Evolutionary conservation across 495 filamentous ascomycete genomes (phyloP).

Genomic region (Cryomyces minteri): DNA sequence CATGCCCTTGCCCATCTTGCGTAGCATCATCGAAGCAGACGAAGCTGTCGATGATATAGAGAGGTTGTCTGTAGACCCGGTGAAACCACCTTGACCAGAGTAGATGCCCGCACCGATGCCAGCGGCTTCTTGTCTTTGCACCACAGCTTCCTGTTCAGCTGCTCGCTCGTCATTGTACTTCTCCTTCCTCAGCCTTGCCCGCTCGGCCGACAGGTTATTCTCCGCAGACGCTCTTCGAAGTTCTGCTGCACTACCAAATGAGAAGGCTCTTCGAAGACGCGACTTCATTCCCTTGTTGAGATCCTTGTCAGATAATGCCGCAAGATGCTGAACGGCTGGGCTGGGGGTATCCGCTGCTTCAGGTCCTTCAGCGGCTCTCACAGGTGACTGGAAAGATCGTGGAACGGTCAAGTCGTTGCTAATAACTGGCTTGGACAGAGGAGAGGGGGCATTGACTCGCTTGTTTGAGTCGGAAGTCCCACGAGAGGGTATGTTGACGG

Average conservation of each 20-base stretch:
- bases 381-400: constrained; percentile 6
- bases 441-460: constrained; percentile 60
- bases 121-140: constrained; percentile 72
- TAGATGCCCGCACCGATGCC: constrained; percentile 92
- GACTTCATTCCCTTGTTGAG: constrained; percentile 66
- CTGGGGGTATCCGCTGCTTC: constrained; percentile 25
- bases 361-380: neutral
- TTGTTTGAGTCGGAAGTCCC: constrained; percentile 53
- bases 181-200: constrained; percentile 52
- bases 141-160: constrained; percentile 78
- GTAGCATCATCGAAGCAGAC: constrained; percentile 96
- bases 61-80: constrained; percentile 86
- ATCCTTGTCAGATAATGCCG: constrained; percentile 62
- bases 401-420: constrained; percentile 10
- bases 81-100: constrained; percentile 68
- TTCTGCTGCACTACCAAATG: constrained; percentile 91
- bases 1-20: constrained; percentile 97
- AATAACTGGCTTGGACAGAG: constrained; percentile 64
- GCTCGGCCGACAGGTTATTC: constrained; percentile 37
- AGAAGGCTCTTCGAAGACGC: constrained; percentile 82
- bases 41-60: constrained; percentile 96
- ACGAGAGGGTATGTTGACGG: constrained; percentile 46
- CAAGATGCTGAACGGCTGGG: constrained; percentile 60
- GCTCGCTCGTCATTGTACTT: constrained; percentile 48
- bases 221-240: constrained; percentile 59